Percentiles rank a stretch among this genome's conserved stretches.
phyloP scores from a whole-genome alignment of 2,329 filamentous ascomycete species.

The Diaporthe longicolla region DNA sequence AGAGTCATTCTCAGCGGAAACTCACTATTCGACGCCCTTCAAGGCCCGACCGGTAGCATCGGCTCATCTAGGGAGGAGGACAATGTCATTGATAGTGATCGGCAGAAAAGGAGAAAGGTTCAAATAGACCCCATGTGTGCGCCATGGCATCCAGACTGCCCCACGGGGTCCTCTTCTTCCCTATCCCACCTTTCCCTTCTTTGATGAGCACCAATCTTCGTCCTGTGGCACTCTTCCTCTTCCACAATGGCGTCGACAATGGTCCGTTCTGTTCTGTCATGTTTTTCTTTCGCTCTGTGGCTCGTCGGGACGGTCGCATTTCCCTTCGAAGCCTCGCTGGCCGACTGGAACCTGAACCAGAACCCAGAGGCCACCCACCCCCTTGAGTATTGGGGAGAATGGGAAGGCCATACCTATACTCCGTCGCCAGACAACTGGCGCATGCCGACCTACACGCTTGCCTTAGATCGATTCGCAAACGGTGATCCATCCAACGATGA shows the following conservation, averaged over 20 bases:
- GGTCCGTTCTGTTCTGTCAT: constrained; percentile 1
- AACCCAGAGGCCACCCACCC: constrained; percentile 21
- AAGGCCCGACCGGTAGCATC: constrained; percentile 6
- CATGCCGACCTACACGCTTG: constrained; percentile 65
- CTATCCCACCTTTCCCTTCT: constrained; percentile 1
- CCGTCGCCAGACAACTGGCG: constrained; percentile 41
- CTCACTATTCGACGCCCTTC: constrained; percentile 27
- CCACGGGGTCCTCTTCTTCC: constrained; percentile 27
- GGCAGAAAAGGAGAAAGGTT: constrained; percentile 25
- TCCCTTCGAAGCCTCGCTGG: constrained; percentile 37
- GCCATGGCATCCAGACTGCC: constrained; percentile 25
- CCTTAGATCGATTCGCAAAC: constrained; percentile 73
- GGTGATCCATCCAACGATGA: constrained; percentile 74
- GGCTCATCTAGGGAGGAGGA: constrained; percentile 26
- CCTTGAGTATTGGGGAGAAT: constrained; percentile 42
- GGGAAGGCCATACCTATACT: constrained; percentile 37
- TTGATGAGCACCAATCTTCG: background rate
- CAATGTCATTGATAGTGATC: constrained; percentile 31
- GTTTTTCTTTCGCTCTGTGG: constrained; percentile 37
- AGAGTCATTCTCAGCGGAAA: constrained; percentile 17
- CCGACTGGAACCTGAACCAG: constrained; percentile 40
- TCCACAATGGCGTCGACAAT: constrained; percentile 33
- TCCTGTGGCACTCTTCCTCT: constrained; percentile 12
- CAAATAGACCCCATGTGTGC: constrained; percentile 34
- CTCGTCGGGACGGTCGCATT: constrained; percentile 31